Evolutionary conservation across 306 rosid species (phyloP).

Genomic region (Castanopsis chinensis): DNA sequence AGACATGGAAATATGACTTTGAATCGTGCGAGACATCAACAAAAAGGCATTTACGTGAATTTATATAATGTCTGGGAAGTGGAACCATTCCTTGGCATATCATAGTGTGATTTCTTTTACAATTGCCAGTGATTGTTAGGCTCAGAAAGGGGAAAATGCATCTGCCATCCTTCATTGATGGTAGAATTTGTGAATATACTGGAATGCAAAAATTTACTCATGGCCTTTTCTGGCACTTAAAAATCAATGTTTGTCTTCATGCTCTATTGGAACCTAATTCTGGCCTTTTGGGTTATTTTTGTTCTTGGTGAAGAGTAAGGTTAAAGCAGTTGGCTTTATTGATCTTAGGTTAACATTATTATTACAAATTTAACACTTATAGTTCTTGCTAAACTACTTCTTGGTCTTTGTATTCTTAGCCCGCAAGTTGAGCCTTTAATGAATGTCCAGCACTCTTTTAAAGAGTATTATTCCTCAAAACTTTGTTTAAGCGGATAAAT

Average conservation of each 20-base stretch:
- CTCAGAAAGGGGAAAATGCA: neutral
- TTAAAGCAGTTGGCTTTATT: neutral
- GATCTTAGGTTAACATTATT: neutral
- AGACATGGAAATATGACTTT: constrained; percentile 26
- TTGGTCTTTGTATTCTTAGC: neutral
- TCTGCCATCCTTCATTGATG: neutral
- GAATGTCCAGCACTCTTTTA: too few species aligned
- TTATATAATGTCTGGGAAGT: neutral
- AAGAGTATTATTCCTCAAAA: too few species aligned
- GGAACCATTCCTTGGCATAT: neutral
- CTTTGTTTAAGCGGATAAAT: too few species aligned
- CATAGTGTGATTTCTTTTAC: neutral
- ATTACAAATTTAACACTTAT: too few species aligned
- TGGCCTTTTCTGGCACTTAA: neutral
- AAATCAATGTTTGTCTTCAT: neutral
- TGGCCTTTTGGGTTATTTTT: neutral
- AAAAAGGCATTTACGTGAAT: constrained; percentile 15
- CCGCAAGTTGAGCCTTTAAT: neutral
- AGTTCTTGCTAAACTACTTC: neutral
- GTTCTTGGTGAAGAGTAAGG: too few species aligned
- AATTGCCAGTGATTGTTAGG: neutral
- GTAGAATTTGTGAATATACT: neutral
- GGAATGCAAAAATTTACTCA: neutral
- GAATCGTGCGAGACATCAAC: constrained; percentile 12
- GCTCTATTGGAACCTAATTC: neutral